These are phyloP conservation scores for Clarireedia monteithiana DNA, from an alignment of 2,329 filamentous ascomycete genomes.

Conservation along the genomic window DNA sequence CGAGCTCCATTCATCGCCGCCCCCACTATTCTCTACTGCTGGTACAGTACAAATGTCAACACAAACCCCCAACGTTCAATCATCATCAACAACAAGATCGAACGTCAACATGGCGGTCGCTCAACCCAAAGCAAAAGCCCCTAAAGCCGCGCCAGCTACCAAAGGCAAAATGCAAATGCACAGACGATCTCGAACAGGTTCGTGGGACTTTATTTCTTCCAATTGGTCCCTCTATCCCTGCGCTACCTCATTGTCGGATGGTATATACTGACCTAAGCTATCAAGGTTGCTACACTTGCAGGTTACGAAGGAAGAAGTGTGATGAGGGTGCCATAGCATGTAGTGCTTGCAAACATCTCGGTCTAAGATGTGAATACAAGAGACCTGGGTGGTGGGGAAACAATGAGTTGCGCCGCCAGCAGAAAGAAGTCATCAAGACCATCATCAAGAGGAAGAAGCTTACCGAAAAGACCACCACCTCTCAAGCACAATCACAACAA, in stretches of 20 bases:
- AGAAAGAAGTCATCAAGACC: constrained; percentile 95
- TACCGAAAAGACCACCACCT: constrained; percentile 66
- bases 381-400: constrained; percentile 96
- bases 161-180: constrained; percentile 82
- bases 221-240: constrained; percentile 34
- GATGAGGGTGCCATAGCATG: constrained; percentile 56
- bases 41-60: constrained; percentile 49
- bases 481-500: constrained; percentile 42
- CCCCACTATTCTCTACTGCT: constrained; percentile 21
- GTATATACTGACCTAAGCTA: constrained; percentile 36
- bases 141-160: constrained; percentile 46
- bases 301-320: constrained; percentile 61
- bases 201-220: constrained; percentile 34
- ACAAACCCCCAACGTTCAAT: constrained; percentile 51
- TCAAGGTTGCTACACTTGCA: constrained; percentile 59
- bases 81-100: constrained; percentile 30
- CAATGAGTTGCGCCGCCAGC: constrained; percentile 71
- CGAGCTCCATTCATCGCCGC: constrained; percentile 13
- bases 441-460: constrained; percentile 97
- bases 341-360: constrained; percentile 61
- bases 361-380: constrained; percentile 91
- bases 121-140: constrained; percentile 51
- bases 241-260: constrained; percentile 35
- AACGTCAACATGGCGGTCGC: constrained; percentile 48
- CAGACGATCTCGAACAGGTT: constrained; percentile 89